Evolutionary conservation across 1,139 yeast species (phyloP).

Genomic region (Geotrichum reessii): DNA sequence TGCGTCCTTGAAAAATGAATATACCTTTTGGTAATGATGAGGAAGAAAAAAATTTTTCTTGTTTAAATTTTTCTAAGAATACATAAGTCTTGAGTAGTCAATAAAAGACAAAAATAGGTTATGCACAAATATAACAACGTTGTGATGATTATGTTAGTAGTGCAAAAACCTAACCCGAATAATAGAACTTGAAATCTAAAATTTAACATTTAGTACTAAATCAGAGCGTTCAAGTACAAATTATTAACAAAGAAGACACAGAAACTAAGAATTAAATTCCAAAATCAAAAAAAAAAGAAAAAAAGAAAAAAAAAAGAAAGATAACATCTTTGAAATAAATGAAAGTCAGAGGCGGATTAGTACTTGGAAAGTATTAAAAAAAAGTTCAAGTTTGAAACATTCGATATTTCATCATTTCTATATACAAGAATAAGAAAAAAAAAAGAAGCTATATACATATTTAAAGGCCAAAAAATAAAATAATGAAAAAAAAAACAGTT

Average conservation of each 20-base stretch:
- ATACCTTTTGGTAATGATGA: background rate
- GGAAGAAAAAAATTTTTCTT: background rate
- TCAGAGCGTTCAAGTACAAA: too few species aligned
- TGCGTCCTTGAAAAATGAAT: background rate
- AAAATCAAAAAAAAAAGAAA: too few species aligned
- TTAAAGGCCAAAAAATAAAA: too few species aligned
- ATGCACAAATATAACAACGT: background rate
- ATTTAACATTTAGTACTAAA: too few species aligned
- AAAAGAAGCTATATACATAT: background rate
- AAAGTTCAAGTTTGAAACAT: background rate
- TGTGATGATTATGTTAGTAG: background rate
- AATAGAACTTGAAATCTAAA: background rate
- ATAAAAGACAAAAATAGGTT: background rate
- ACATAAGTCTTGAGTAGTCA: background rate
- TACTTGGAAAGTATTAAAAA: background rate
- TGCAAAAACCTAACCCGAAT: background rate
- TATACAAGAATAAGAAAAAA: background rate
- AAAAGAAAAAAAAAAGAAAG: too few species aligned
- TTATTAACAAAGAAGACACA: too few species aligned
- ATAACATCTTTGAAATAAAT: too few species aligned
- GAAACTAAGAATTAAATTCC: too few species aligned
- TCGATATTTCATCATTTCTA: background rate
- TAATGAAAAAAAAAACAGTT: background rate
- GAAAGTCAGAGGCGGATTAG: too few species aligned
- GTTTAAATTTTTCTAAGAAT: too few species aligned